Conservation (phyloP, 306 rosid genomes). For the Adenanthera pavonina region DNA sequence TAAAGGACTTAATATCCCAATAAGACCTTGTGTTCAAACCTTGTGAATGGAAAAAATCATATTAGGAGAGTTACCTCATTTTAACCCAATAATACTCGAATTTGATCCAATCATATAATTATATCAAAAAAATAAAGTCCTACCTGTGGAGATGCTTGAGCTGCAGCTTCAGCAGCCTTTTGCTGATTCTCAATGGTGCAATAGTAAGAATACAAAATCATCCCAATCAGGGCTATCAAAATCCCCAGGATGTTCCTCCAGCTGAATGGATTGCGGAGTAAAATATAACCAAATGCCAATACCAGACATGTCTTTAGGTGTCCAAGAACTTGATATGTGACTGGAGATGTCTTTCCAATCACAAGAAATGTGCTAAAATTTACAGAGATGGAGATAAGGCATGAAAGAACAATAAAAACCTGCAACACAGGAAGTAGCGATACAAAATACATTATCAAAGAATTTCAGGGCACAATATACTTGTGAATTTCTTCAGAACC, state of each 20-base stretch:
- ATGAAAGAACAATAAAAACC: constrained; percentile 77
- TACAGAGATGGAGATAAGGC: constrained; percentile 86
- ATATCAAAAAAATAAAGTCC: neutral
- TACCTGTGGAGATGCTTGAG: constrained; percentile 63
- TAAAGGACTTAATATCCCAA: no score
- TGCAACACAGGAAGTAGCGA: constrained; percentile 45
- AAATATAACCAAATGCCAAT: constrained; percentile 82
- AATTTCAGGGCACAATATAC: neutral
- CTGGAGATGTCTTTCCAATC: constrained; percentile 94
- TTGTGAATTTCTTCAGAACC: constrained; percentile 28
- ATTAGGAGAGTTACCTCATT: no score
- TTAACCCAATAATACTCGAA: no score
- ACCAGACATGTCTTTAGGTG: constrained; percentile 96
- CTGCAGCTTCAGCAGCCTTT: constrained; percentile 57
- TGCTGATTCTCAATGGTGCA: constrained; percentile 77
- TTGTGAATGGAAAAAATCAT: no score
- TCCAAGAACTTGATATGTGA: constrained; percentile 95
- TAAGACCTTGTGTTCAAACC: no score
- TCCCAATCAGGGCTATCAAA: constrained; percentile 79
- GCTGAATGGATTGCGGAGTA: constrained; percentile 81
- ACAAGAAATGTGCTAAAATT: constrained; percentile 96
- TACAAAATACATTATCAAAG: neutral
- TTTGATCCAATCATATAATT: no score
- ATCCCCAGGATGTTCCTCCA: constrained; percentile 90
- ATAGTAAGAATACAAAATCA: constrained; percentile 79